Conservation (phyloP, 768 basidiomycete species). For the Mycena latifolia region DNA sequence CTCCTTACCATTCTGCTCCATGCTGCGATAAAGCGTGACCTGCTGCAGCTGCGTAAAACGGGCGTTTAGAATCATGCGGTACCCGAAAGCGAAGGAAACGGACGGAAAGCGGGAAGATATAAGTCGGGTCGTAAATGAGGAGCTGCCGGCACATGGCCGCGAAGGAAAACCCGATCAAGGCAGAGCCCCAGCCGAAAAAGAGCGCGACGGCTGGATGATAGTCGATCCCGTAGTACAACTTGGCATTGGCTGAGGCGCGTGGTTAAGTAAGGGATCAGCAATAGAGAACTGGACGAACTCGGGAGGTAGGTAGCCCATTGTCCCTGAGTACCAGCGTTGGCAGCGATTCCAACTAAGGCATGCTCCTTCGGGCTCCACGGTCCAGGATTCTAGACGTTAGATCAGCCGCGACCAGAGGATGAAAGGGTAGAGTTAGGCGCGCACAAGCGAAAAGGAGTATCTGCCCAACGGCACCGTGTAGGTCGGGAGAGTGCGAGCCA, state of each 20-base stretch:
- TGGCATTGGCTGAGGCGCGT: slow-evolving; percentile 1
- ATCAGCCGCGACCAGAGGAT: background rate
- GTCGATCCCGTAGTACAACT: slow-evolving; percentile 12
- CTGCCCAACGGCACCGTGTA: slow-evolving; percentile 8
- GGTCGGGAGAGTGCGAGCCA: slow-evolving; percentile 2
- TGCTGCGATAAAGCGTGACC: slow-evolving; percentile 20
- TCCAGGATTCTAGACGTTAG: background rate
- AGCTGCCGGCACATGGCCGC: slow-evolving; percentile 4
- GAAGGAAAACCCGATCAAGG: slow-evolving; percentile 14
- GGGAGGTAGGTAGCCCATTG: slow-evolving; percentile 2
- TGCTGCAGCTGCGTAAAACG: background rate
- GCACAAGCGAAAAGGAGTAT: slow-evolving; percentile 5
- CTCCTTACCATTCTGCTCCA: slow-evolving; percentile 3
- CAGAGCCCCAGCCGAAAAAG: background rate
- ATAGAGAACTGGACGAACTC: background rate
- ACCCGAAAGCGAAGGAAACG: background rate
- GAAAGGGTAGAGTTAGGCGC: background rate
- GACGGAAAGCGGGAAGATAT: slow-evolving; percentile 9
- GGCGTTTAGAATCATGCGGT: too few relatives aligned
- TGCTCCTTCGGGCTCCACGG: slow-evolving; percentile 13
- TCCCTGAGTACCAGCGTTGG: slow-evolving; percentile 1
- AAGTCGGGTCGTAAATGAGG: slow-evolving; percentile 14
- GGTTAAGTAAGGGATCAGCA: background rate
- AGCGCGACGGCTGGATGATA: background rate
- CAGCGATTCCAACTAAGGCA: slow-evolving; percentile 10